Evolutionary conservation across 2,329 filamentous ascomycete species (phyloP).

Genomic region (Salinomyces thailandicus): DNA sequence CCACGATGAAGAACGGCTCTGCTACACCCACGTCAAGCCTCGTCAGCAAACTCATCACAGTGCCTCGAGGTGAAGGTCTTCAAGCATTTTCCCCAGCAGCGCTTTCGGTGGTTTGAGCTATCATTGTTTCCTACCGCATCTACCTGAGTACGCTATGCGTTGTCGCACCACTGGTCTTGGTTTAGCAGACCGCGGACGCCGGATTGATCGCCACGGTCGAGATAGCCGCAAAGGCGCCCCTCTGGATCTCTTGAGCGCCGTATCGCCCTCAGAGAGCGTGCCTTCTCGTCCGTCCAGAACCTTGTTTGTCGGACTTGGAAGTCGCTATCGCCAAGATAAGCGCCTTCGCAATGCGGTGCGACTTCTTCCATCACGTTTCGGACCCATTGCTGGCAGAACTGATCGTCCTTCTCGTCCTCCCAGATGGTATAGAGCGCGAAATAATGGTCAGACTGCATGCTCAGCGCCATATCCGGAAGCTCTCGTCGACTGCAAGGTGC

Average conservation of each 20-base stretch:
- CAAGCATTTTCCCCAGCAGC: too few relatives aligned
- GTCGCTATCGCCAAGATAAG: conserved; percentile 47
- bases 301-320: conserved; percentile 38
- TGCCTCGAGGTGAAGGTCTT: too few relatives aligned
- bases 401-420: conserved; percentile 39
- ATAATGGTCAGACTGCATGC: conserved; percentile 47
- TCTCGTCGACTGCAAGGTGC: conserved; percentile 34
- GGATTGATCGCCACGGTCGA: conserved; percentile 36
- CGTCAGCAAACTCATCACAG: too few relatives aligned
- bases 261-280: conserved; percentile 33
- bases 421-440: conserved; percentile 45
- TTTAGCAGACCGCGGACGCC: conserved; percentile 35
- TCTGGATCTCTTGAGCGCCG: conserved; percentile 36
- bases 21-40: too few relatives aligned
- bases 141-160: too few relatives aligned
- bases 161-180: too few relatives aligned
- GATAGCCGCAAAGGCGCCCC: conserved; percentile 35
- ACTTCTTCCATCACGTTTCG: conserved; percentile 26
- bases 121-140: too few relatives aligned
- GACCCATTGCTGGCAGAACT: conserved; percentile 36
- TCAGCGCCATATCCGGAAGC: conserved; percentile 44
- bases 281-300: conserved; percentile 40
- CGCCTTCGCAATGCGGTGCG: conserved; percentile 35
- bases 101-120: too few relatives aligned
- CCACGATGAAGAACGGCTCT: too few relatives aligned